Conservation (phyloP, 2,329 filamentous ascomycete species). For the Exophiala aquamarina region DNA sequence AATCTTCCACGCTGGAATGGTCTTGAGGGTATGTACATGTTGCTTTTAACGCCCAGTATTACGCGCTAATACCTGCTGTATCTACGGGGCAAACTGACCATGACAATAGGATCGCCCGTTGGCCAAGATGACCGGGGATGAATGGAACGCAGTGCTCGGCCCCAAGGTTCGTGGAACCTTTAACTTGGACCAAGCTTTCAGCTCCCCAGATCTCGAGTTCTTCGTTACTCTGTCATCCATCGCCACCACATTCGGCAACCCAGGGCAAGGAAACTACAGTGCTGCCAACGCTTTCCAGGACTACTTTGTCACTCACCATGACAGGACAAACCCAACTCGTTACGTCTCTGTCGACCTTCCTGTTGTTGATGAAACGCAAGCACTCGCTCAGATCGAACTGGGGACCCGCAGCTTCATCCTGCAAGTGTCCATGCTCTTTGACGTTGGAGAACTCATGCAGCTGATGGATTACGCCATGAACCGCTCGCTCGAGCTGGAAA, state of each 20-base stretch:
- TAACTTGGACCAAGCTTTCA: slow-evolving; percentile 23
- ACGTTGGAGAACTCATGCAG: no score
- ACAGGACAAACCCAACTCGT: no score
- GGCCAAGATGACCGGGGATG: slow-evolving; percentile 19
- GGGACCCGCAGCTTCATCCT: no score
- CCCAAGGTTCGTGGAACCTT: slow-evolving; percentile 24
- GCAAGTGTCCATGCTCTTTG: no score
- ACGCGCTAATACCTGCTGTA: no score
- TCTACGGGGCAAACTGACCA: background rate
- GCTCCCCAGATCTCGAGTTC: slow-evolving; percentile 31
- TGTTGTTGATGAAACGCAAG: no score
- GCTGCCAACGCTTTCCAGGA: slow-evolving; percentile 24
- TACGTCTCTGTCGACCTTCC: no score
- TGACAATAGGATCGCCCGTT: slow-evolving; percentile 14
- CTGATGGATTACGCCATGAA: no score
- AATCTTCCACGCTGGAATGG: slow-evolving; percentile 26
- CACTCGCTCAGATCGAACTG: no score
- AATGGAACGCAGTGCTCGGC: slow-evolving; percentile 7
- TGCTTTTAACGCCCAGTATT: no score
- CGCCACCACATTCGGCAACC: slow-evolving; percentile 17
- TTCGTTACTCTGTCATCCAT: slow-evolving; percentile 28
- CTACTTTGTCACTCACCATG: no score
- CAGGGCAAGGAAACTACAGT: slow-evolving; percentile 21
- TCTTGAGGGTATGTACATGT: slow-evolving; percentile 16
- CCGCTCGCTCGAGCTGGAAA: no score